phyloP scores from a whole-genome alignment of 176 grass and related monocot species.

The Elymus sibiricus region DNA sequence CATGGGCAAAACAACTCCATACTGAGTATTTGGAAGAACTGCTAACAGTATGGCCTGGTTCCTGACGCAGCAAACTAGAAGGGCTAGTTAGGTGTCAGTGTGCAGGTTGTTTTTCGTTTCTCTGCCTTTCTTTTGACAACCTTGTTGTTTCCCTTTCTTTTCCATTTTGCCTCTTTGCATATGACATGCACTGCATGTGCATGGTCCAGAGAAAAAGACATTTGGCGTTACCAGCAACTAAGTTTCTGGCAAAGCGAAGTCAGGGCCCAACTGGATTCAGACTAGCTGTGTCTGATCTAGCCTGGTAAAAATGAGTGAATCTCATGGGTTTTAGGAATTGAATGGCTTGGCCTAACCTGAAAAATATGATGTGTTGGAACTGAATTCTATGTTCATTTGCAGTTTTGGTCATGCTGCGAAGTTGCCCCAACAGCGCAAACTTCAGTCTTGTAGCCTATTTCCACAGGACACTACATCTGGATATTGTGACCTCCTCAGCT shows the following conservation, averaged over 20 bases:
- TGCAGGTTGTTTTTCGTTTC: too few species aligned
- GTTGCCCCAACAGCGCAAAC: conserved; percentile 40
- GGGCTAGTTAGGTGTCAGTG: too few species aligned
- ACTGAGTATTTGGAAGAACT: background rate
- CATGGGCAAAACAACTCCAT: background rate
- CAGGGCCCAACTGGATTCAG: background rate
- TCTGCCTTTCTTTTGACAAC: too few species aligned
- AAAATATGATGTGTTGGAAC: background rate
- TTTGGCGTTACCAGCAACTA: background rate
- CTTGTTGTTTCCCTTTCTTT: too few species aligned
- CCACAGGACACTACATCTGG: conserved; percentile 25
- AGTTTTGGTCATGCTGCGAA: conserved; percentile 29
- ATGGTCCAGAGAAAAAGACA: too few species aligned
- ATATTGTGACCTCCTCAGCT: conserved; percentile 40
- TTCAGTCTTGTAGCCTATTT: conserved; percentile 44
- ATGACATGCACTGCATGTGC: too few species aligned
- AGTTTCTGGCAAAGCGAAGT: background rate
- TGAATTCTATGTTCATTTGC: conserved; percentile 28
- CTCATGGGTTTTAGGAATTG: background rate
- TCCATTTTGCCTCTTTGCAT: too few species aligned
- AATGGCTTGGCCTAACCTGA: background rate
- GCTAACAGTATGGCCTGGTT: background rate
- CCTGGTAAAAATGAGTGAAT: background rate
- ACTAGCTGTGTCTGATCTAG: background rate
- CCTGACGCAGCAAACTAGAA: too few species aligned